phyloP scores from a whole-genome alignment of 139 green algal genomes.

The Coccomyxa sp. region DNA sequence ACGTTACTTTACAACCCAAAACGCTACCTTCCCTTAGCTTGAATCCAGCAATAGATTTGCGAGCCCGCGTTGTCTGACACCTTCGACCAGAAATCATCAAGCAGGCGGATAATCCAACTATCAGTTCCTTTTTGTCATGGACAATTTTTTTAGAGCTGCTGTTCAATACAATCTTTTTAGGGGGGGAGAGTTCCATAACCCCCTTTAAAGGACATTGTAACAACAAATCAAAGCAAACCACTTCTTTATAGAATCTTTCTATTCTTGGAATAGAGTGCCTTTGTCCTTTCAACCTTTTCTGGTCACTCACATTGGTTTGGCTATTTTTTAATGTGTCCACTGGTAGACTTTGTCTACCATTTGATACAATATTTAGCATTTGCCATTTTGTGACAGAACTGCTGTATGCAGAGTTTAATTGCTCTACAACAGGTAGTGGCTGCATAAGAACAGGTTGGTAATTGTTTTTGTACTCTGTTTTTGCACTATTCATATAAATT shows the following conservation, averaged over 20 bases:
- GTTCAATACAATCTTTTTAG: conserved; percentile 25
- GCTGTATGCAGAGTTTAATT: not conserved
- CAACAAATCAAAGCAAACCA: conserved; percentile 4
- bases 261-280: not conserved
- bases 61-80: conserved; percentile 6
- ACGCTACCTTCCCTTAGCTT: conserved; percentile 16
- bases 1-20: conserved; percentile 21
- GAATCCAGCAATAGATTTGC: conserved; percentile 31
- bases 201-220: not conserved
- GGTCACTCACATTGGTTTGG: not conserved
- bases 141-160: conserved; percentile 29
- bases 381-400: not conserved
- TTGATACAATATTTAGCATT: not conserved
- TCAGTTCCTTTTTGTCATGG: conserved; percentile 11
- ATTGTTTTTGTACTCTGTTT: not conserved
- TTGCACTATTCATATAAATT: not conserved
- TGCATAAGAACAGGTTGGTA: not conserved
- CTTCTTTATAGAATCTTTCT: conserved; percentile 10
- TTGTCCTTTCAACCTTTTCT: too few species aligned
- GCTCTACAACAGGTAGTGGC: not conserved
- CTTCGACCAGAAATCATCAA: conserved; percentile 2
- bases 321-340: conserved; percentile 2
- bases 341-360: not conserved
- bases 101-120: conserved; percentile 3
- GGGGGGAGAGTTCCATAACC: conserved; percentile 15